Evolutionary conservation across 2,329 filamentous ascomycete genomes (phyloP), one percentile per base, ranked within the genome.

Genomic region (Fusarium praegraminearum): DNA sequence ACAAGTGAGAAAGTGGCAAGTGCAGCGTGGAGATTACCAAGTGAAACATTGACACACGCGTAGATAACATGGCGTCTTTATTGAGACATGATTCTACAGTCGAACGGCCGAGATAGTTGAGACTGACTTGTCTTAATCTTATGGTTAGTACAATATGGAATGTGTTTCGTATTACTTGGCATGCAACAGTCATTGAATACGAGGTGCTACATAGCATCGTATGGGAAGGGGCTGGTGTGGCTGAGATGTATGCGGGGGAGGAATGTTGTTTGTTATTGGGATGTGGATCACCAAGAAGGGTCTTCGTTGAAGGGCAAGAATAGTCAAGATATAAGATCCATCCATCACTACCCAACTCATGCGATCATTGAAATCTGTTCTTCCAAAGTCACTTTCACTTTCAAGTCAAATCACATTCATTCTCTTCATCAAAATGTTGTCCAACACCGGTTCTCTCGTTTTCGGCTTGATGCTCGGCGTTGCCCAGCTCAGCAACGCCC

Each of bases 361-460:
- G 2, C 16, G 1, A 18, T 18, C n/a, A 40, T n/a, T 1, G 5
- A 44, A 26, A 7, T 24, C 4, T 24, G 12, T 10, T 18, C 7
- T 28, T 6, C 9, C 3, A 38, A 33, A 8, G 9, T 20, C 22
- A 6, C 18, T 51, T 26, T 4, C 5, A 38, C 2, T 15, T 20
- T 5, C 5, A n/a, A 22, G 8, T 20, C 7, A 47, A 1, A 20
- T 16, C 3, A 26, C 50, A 22, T 26, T 58, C n/a, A 2, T 32
- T 57, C 13, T 20, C 13, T 15, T 6, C 1, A 15, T 35, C 44
- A 59, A 58, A 13, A 65, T 65, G 62, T 22, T 65, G 1, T 22
- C 60, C 28, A 65, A 59, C 44, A 65, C 62, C 33, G 60, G 62
- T 58, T 65, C 62, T 15, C 4, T 65, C 20, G 5, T 65, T 30